A percentile compares a stretch with the other conserved stretches of the same genome.
phyloP scores from a whole-genome alignment of 106 monocot species.

The Dendrobium nobile region DNA sequence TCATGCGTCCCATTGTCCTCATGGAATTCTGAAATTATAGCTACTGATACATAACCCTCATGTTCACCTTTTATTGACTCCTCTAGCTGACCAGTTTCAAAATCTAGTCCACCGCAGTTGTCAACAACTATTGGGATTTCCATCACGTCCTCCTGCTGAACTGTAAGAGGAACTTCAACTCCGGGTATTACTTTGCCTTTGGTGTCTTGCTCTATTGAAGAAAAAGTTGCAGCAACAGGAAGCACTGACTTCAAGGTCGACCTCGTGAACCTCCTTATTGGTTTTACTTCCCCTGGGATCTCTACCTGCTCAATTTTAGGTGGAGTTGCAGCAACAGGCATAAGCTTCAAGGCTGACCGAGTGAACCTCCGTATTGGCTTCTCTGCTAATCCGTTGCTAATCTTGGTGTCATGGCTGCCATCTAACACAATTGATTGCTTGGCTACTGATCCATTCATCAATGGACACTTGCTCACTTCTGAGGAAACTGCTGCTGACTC shows the following conservation, averaged over 20 bases:
- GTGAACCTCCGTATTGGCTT: slow-evolving; percentile 23
- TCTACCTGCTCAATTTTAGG: neutral
- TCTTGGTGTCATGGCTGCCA: neutral
- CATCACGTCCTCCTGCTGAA: neutral
- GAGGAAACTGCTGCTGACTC: neutral
- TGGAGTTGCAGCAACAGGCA: neutral
- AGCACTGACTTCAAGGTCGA: slow-evolving; percentile 16
- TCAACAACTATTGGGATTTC: slow-evolving; percentile 1
- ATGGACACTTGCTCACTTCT: neutral
- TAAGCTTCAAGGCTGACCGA: slow-evolving; percentile 24
- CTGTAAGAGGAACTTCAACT: neutral
- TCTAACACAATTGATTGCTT: neutral
- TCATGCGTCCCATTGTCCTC: neutral
- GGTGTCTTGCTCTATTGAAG: neutral
- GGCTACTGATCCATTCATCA: neutral
- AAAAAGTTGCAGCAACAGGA: neutral
- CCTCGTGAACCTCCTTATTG: slow-evolving; percentile 33
- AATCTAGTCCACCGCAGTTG: neutral
- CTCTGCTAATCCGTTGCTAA: neutral
- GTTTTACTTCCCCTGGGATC: neutral
- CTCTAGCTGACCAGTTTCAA: neutral
- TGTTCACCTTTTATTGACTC: slow-evolving; percentile 1
- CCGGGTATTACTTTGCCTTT: neutral
- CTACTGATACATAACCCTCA: slow-evolving; percentile 4
- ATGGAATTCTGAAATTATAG: neutral